Evolutionary conservation across 169 alveolate species (phyloP).

Genomic region (Theileria parva): DNA sequence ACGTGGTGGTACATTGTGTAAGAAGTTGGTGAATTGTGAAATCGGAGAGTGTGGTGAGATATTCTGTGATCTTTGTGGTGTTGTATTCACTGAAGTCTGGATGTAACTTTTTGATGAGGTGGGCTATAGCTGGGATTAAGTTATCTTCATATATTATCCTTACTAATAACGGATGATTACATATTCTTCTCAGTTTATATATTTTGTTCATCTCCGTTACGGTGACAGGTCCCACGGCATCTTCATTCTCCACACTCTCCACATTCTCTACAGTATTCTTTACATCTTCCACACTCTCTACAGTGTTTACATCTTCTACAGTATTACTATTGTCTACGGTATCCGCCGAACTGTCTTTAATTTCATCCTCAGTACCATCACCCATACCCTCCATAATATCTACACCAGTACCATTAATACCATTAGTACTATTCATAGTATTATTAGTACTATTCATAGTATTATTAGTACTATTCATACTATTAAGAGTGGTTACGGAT

Average conservation of each 20-base stretch:
- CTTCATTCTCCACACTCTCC: too few species aligned
- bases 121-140: constrained; percentile 66
- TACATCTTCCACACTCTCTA: too few species aligned
- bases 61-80: not conserved
- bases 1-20: constrained; percentile 53
- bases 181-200: constrained; percentile 86
- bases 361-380: not conserved
- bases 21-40: not conserved
- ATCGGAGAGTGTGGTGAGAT: not conserved
- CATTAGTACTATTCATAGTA: not conserved
- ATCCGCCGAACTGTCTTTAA: constrained; percentile 6
- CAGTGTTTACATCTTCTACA: too few species aligned
- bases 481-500: constrained; percentile 19
- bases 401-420: not conserved
- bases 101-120: constrained; percentile 11
- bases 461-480: constrained; percentile 12
- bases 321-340: constrained; percentile 45
- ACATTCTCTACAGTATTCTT: too few species aligned
- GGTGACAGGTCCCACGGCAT: constrained; percentile 19
- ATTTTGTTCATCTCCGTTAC: constrained; percentile 75
- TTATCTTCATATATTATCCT: constrained; percentile 76
- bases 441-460: not conserved
- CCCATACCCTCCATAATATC: too few species aligned
- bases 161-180: constrained; percentile 88
- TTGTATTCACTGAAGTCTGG: not conserved